phyloP scores from a whole-genome alignment of 306 rosid species.

The Quercus rubra region DNA sequence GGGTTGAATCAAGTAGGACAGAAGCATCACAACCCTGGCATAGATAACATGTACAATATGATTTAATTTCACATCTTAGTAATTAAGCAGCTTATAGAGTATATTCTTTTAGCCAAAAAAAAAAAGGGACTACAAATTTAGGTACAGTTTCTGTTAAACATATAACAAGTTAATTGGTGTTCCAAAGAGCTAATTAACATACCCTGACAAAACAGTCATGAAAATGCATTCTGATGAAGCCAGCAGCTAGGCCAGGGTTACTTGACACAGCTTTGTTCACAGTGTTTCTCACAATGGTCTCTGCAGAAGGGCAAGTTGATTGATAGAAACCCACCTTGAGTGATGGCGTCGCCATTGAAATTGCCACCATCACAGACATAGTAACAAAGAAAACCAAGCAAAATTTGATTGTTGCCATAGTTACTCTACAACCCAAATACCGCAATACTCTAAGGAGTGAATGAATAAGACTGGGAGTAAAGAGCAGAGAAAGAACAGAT shows the following conservation, averaged over 20 bases:
- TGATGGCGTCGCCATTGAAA: slow-evolving; percentile 9
- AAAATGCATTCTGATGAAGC: slow-evolving; percentile 42
- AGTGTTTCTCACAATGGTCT: slow-evolving; percentile 25
- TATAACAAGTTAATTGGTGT: too few species aligned
- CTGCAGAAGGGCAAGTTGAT: slow-evolving; percentile 30
- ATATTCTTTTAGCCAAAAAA: too few species aligned
- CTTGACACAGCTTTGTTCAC: slow-evolving; percentile 27
- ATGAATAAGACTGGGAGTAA: neutral
- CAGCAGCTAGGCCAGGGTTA: slow-evolving; percentile 37
- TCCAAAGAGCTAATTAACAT: neutral
- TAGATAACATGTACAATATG: neutral
- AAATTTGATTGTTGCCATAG: too few species aligned
- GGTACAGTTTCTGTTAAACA: neutral
- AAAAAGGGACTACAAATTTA: neutral
- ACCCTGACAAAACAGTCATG: slow-evolving; percentile 51
- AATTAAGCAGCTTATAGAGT: too few species aligned
- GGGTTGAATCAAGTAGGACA: slow-evolving; percentile 28
- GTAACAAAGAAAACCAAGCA: neutral
- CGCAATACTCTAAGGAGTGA: neutral
- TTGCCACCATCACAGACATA: neutral
- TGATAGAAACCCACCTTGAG: slow-evolving; percentile 26
- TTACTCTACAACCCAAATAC: too few species aligned
- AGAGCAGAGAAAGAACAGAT: too few species aligned
- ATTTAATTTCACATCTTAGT: neutral
- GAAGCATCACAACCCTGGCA: slow-evolving; percentile 42